Evolutionary conservation across 2,329 filamentous ascomycete genomes (phyloP).

Genomic region (Scedosporium dehoogii): DNA sequence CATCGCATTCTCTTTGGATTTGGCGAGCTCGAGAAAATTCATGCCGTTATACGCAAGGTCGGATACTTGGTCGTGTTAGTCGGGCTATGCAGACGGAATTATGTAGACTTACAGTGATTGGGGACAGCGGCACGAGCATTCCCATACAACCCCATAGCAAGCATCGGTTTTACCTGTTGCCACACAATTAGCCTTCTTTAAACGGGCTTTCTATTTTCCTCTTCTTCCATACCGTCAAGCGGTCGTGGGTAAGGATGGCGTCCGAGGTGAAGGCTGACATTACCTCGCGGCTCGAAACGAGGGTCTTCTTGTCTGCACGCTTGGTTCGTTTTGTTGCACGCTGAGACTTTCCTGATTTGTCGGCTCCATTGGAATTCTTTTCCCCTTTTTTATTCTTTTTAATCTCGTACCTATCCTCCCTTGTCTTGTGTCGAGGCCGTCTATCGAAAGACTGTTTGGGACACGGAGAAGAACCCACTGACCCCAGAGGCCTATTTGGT

Average conservation of each 20-base stretch:
- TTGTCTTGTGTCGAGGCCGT: slow-evolving; percentile 44
- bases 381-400: slow-evolving; percentile 16
- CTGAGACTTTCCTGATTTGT: slow-evolving; percentile 11
- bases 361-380: neutral
- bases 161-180: slow-evolving; percentile 21
- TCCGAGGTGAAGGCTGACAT: slow-evolving; percentile 46
- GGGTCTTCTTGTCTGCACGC: slow-evolving; percentile 17
- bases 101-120: slow-evolving; percentile 12
- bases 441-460: slow-evolving; percentile 30
- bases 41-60: slow-evolving; percentile 45
- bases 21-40: slow-evolving; percentile 27
- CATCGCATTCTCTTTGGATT: slow-evolving; percentile 7
- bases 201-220: neutral
- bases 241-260: slow-evolving; percentile 31
- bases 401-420: slow-evolving; percentile 43
- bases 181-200: neutral
- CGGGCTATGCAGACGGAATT: neutral
- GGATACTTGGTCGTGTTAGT: slow-evolving; percentile 27
- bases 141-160: slow-evolving; percentile 22
- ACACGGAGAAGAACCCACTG: slow-evolving; percentile 4
- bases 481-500: neutral
- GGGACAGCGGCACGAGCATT: slow-evolving; percentile 19
- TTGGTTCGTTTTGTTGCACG: slow-evolving; percentile 13
- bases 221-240: slow-evolving; percentile 18
- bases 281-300: slow-evolving; percentile 33